Evolutionary conservation across 768 basidiomycete species (phyloP).

Genomic region (Auriculariales sp.): DNA sequence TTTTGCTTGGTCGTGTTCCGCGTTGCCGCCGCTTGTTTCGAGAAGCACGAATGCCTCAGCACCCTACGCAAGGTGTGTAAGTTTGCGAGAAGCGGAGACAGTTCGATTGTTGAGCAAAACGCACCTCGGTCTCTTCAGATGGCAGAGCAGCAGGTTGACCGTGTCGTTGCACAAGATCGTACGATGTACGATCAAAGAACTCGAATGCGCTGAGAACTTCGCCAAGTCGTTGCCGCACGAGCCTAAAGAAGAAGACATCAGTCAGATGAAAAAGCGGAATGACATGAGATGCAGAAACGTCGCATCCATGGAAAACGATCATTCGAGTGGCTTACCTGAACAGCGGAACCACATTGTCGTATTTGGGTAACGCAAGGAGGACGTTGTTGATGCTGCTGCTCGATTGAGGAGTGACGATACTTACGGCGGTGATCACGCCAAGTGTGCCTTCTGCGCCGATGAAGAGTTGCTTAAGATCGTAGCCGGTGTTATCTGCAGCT

Average conservation of each 20-base stretch:
- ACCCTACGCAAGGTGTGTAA: no score
- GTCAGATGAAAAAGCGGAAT: no score
- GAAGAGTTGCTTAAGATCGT: conserved; percentile 96
- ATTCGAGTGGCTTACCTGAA: conserved; percentile 59
- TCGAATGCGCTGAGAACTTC: conserved; percentile 54
- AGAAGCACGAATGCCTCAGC: conserved; percentile 83
- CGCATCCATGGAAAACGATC: no score
- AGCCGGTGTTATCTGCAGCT: conserved; percentile 37
- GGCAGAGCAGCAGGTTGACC: conserved; percentile 66
- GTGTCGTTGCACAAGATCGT: conserved; percentile 72
- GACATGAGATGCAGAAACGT: no score
- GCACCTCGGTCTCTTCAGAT: conserved; percentile 57
- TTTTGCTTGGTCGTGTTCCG: conserved; percentile 80
- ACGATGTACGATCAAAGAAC: conserved; percentile 79
- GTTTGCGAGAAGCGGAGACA: no score
- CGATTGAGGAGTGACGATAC: conserved; percentile 78
- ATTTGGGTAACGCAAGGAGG: conserved; percentile 77
- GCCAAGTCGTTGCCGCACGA: conserved; percentile 1
- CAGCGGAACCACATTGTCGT: conserved; percentile 74
- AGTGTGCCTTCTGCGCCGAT: conserved; percentile 96
- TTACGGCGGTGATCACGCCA: conserved; percentile 88
- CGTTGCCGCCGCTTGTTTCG: conserved; percentile 86
- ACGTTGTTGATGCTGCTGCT: conserved; percentile 80
- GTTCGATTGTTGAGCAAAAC: no score
- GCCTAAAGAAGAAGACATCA: no score